Evolutionary conservation across 257 asterid species (phyloP).

Genomic region (Scutellaria barbata): DNA sequence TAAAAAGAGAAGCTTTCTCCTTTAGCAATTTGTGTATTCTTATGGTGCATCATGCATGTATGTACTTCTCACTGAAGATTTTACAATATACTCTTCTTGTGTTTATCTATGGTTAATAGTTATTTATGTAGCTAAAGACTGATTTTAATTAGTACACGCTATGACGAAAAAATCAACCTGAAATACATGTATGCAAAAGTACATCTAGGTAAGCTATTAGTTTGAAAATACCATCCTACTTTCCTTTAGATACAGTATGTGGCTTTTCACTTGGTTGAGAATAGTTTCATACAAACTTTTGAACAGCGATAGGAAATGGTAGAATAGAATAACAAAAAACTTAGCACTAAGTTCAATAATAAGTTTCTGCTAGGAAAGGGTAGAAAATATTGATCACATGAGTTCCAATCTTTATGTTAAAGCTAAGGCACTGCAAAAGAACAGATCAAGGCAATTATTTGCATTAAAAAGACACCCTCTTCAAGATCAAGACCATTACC

Average conservation of each 20-base stretch:
- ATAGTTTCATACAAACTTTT: slow-evolving; percentile 7
- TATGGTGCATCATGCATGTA: neutral
- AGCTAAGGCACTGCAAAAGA: neutral
- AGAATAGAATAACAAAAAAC: neutral
- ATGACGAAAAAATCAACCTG: neutral
- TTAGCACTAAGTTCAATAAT: slow-evolving; percentile 7
- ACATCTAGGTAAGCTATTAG: slow-evolving; percentile 3
- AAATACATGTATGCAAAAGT: neutral
- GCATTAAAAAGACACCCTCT: slow-evolving; percentile 10
- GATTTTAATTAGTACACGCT: neutral
- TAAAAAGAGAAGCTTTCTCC: slow-evolving; percentile 1
- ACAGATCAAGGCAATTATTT: slow-evolving; percentile 11
- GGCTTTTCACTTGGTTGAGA: slow-evolving; percentile 10
- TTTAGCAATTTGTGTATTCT: neutral
- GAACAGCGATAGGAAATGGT: neutral
- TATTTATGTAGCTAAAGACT: neutral
- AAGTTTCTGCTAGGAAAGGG: neutral
- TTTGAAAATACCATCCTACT: neutral
- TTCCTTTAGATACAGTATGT: neutral
- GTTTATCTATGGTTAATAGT: neutral
- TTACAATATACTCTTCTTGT: neutral
- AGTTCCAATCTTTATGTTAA: slow-evolving; percentile 8
- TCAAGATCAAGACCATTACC: neutral
- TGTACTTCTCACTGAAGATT: neutral
- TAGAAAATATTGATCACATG: slow-evolving; percentile 4